Conservation (phyloP, 2,329 filamentous ascomycete species). For the Hymenoscyphus occultus region DNA sequence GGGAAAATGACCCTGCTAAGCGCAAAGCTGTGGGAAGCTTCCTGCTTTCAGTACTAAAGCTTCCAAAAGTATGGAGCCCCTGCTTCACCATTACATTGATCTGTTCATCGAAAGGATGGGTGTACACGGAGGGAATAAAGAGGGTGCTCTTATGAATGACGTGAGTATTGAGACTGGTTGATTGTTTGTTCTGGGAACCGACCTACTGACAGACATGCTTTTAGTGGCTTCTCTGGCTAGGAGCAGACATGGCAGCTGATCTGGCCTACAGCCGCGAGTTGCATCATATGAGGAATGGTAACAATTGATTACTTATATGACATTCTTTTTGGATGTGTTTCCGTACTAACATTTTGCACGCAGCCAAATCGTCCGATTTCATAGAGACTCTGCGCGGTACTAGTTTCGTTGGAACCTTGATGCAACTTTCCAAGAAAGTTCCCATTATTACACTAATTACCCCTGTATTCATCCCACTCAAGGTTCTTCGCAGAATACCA, state of each 20-base stretch:
- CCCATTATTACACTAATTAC: not conserved
- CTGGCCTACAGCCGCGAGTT: conserved; percentile 8
- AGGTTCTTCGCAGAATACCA: not conserved
- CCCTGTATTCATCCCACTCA: not conserved
- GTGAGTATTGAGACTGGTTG: not conserved
- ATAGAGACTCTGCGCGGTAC: not conserved
- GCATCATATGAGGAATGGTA: conserved; percentile 15
- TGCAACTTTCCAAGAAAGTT: conserved; percentile 2
- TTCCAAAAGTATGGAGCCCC: conserved; percentile 9
- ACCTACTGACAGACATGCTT: not conserved
- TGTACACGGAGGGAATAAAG: not conserved
- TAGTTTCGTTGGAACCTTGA: not conserved
- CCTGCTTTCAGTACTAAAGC: conserved; percentile 9
- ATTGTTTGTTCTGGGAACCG: too few species aligned
- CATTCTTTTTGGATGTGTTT: too few species aligned
- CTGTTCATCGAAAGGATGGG: conserved; percentile 13
- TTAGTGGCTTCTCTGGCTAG: conserved; percentile 13
- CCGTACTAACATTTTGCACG: too few species aligned
- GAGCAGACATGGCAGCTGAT: conserved; percentile 15
- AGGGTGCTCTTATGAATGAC: conserved; percentile 5
- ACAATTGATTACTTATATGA: not conserved
- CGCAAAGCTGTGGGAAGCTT: conserved; percentile 11
- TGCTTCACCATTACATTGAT: conserved; percentile 13
- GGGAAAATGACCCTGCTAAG: conserved; percentile 11
- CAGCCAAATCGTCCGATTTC: not conserved